Base-by-base conservation (phyloP, 1,284 basidiomycete species). In the Irpex sp. region DNA sequence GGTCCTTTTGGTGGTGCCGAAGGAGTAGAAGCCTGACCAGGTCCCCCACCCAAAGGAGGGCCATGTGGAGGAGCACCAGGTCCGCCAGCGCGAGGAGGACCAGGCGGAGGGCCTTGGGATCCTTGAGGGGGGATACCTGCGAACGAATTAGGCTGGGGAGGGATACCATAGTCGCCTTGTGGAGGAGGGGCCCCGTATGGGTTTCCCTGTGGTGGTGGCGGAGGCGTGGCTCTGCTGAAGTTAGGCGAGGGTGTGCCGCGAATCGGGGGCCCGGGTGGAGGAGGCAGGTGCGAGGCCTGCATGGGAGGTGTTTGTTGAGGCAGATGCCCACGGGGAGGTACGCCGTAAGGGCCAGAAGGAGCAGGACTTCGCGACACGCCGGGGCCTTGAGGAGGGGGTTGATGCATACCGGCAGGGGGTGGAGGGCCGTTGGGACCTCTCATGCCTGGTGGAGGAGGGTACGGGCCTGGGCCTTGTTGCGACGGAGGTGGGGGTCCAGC, bases 191-290 rank as follows among this genome's bases (percentile, higher is more conserved):
- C 59, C 37, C 54, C 54, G 26, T 72, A 70, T 59, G 73, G 69
- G 5, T 40, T 40, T 40, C 73, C 74, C 21, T 56, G 54, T 34
- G 64, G 65, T 9, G 62, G 62, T 4, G 63, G 65, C 5, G 72
- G 72, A 1, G 69, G 70, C 17, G 71, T 71, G 55, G 62, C 67
- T 5, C 62, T 64, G 4, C 60, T 64, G 47, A 67, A 68, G 21
- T 72, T 74, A 51, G 79, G 79, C 5, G 81, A 80, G 11, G 81
- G 77, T 4, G 81, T 81, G 9, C 74, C 77, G 36, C 73, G 77
- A 4, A 70, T 74, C 65, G 59, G 77, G 56, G 58, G 78, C 64
- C 62, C 73, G 72, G 64, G 79, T 15, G 70, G 69, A 17, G 68
- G 70, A 31, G 71, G 69, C 3, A 65, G 60, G n/a, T 73, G 73